Base-by-base conservation (phyloP, 1,284 basidiomycete species). In the Garcileccinum viscosum region DNA sequence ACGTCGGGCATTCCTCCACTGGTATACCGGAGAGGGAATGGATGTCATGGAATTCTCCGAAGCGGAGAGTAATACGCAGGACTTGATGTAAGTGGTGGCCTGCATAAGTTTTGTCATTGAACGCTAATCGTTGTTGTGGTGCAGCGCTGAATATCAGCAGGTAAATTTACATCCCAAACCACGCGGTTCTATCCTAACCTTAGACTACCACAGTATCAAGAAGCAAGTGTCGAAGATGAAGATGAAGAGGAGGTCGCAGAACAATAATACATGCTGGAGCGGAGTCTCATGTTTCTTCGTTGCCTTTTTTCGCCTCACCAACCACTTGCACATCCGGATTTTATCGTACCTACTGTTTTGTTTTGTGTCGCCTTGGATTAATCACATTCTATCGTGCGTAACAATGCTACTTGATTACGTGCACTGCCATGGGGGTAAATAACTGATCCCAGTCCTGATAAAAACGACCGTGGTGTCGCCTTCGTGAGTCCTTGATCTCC, bases 1-100 rank as follows among this genome's bases (percentile, higher is more conserved):
- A 79, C 88, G 95, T 60, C 85, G 87, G 65, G 95, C 96, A 4
- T 97, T 94, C 86, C 82, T 96, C 69, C 95, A 97, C 80, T 96
- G 95, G 93, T 96, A 96, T 82, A 94, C 92, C 24, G 93, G 90
- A 32, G 95, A 96, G 80, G 95, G 95, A 66, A 96, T 96, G 95
- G 94, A 95, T 79, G 81, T 89, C 63, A 93, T 96, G 93, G 96
- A 97, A 82, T 97, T 98, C 82, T 90, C 93, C 2, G 95, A 97
- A 80, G 93, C 94, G 0, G 93, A 95, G 82, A 94, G 91, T 77
- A 95, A 95, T 78, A 83, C 88, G 19, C 86, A 87, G n/a, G 94
- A 95, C 82, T 78, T 95, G 58, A 90, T 95, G 92, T 94, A 80
- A 78, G 93, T 50, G 4, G 47, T 82, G 62, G 67, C 8, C 67